Percentiles rank a stretch among this genome's conserved stretches.
Conservation (phyloP, 2,329 filamentous ascomycete genomes). For the Didymella lethalis region DNA sequence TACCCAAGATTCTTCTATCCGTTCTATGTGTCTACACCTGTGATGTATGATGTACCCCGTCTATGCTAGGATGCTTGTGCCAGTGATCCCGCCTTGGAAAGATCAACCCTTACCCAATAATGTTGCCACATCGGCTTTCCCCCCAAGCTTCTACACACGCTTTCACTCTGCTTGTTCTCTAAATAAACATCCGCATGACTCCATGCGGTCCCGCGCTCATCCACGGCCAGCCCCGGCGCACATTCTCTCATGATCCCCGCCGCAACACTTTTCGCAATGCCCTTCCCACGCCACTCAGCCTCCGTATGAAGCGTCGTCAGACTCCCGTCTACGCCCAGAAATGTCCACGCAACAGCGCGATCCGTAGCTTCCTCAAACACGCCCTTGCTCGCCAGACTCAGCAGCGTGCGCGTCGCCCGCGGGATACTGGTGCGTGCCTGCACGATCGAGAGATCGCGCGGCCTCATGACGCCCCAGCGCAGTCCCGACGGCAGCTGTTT, state of each 20-base stretch:
- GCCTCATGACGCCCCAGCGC: slow-evolving; percentile 62
- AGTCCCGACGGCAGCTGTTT: slow-evolving; percentile 58
- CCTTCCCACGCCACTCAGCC: slow-evolving; percentile 65
- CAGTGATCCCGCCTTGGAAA: slow-evolving; percentile 39
- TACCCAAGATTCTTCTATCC: slow-evolving; percentile 6
- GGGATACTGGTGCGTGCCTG: slow-evolving; percentile 59
- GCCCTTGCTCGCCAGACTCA: slow-evolving; percentile 52
- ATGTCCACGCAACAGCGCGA: slow-evolving; percentile 69
- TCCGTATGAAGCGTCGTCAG: slow-evolving; percentile 69
- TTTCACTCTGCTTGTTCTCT: slow-evolving; percentile 67
- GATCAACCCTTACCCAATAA: slow-evolving; percentile 64
- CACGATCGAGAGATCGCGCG: slow-evolving; percentile 65
- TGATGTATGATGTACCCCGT: slow-evolving; percentile 8
- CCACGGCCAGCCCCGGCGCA: slow-evolving; percentile 41
- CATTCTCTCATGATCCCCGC: slow-evolving; percentile 64
- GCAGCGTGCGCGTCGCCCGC: slow-evolving; percentile 58
- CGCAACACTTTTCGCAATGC: slow-evolving; percentile 69
- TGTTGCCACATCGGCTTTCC: slow-evolving; percentile 64
- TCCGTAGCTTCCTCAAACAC: slow-evolving; percentile 55
- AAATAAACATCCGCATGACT: slow-evolving; percentile 70
- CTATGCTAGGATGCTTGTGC: slow-evolving; percentile 13
- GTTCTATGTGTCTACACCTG: not conserved
- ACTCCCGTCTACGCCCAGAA: slow-evolving; percentile 68
- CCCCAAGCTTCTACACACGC: slow-evolving; percentile 68
- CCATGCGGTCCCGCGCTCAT: slow-evolving; percentile 57